Base-by-base conservation (phyloP, 225 moss, liverwort and hornwort genomes). In the Thuidium tamariscinum region DNA sequence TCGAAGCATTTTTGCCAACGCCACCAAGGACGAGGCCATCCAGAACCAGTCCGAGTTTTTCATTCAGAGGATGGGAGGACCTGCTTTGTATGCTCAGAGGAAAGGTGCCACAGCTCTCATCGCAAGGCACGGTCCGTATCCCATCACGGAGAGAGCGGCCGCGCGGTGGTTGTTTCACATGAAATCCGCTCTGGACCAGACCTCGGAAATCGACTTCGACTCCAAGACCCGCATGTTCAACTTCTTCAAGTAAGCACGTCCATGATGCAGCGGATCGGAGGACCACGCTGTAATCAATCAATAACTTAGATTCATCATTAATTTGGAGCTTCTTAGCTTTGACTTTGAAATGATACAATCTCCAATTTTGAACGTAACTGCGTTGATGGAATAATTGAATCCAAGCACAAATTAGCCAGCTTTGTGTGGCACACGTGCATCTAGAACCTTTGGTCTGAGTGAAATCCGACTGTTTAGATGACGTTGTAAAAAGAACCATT, bases 41-140 rank as follows among this genome's bases (percentile, higher is more conserved):
- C 94, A 89, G 83, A 96, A 96, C 78, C 96, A 94, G 34, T 96
- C 91, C 4, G 95, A 96, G 91, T 96, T 95, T 49, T 93, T 96
- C 56, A 89, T 96, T 67, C 95, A 96, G 75, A 88, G 95, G 36
- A 96, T 96, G 96, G 96, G 96, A 30, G 95, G 96, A 4, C 95
- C 95, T 1, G 74, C 93, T 16, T 79, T 95, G 18, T 95, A 95
- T 74, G 91, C 95, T 11, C 86, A 89, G 81, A 89, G 96, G n/a
- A 96, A 96, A 91, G 96, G 96, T 42, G 25, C 55, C 41, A 66
- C 91, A 7, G 96, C 96, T 20, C 90, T 96, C 82, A 95, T 96
- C 39, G 95, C 90, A 27, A 88, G 95, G 48, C 96, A 96, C 20
- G 89, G 91, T 7, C 95, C 96, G 9, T 96, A 93, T 36, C 90